These are phyloP conservation scores for Teratosphaeria gauchensis DNA, from an alignment of 2,329 filamentous ascomycete genomes.

Conservation along the genomic window DNA sequence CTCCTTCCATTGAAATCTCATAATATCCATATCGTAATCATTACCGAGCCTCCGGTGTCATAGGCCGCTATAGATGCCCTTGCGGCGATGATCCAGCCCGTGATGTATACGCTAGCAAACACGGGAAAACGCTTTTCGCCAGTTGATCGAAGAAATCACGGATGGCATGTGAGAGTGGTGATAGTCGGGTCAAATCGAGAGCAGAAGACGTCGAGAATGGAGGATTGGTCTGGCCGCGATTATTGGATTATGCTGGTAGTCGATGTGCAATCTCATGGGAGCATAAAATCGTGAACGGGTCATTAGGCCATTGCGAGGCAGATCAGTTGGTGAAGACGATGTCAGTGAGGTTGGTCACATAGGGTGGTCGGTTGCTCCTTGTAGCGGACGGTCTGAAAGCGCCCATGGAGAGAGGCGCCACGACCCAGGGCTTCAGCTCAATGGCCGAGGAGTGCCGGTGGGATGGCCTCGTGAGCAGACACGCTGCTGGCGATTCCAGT, in stretches of 20 bases:
- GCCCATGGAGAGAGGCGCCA: not conserved
- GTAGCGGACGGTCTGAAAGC: not conserved
- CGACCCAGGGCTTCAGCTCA: not conserved
- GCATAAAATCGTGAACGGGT: not conserved
- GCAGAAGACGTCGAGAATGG: not conserved
- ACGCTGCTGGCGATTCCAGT: slow-evolving; percentile 4
- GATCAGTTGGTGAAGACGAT: not conserved
- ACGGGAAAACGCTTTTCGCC: not conserved
- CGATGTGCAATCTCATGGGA: not conserved
- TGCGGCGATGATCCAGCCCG: not conserved
- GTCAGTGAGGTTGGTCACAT: not conserved
- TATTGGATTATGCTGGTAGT: not conserved
- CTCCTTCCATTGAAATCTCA: not conserved
- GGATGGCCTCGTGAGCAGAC: slow-evolving; percentile 1
- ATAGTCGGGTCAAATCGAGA: not conserved
- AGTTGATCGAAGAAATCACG: not conserved
- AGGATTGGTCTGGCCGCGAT: not conserved
- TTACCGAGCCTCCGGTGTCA: not conserved
- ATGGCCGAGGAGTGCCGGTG: slow-evolving; percentile 3
- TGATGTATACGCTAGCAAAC: not conserved
- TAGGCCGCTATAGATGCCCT: not conserved
- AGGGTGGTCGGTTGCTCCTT: not conserved
- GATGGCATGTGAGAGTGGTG: not conserved
- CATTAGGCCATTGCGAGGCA: not conserved
- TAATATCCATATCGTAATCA: not conserved